These are phyloP conservation scores for Oryza meyeriana DNA, from an alignment of 176 grass and related monocot genomes.

Conservation along the genomic window DNA sequence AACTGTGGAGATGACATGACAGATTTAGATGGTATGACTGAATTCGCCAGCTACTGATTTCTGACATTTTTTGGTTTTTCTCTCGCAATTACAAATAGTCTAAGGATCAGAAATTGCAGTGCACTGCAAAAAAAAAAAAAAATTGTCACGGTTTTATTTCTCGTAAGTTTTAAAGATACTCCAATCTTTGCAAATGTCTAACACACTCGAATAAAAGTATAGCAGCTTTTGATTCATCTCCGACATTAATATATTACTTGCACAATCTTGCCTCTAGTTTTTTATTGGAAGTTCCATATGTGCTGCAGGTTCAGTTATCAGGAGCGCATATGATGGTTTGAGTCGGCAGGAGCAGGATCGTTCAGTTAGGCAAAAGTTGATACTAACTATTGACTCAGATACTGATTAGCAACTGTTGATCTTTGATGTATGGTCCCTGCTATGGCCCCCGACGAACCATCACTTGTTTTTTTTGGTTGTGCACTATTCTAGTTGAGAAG, in stretches of 20 bases:
- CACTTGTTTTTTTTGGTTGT: background rate
- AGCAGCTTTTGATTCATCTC: background rate
- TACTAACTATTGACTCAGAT: constrained; percentile 59
- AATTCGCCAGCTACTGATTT: background rate
- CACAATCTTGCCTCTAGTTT: background rate
- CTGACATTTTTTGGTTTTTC: constrained; percentile 12
- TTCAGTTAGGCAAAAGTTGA: constrained; percentile 46
- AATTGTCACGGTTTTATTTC: background rate
- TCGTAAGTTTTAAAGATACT: background rate
- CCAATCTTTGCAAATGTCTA: background rate
- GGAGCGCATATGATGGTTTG: constrained; percentile 4
- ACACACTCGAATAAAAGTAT: background rate
- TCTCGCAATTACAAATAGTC: background rate
- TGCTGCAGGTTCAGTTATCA: constrained; percentile 48
- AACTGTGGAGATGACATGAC: constrained; percentile 20
- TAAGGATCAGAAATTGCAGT: background rate
- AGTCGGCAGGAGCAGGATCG: background rate
- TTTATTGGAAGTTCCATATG: background rate
- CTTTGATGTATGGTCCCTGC: background rate
- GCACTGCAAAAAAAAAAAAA: background rate
- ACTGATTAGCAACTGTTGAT: constrained; percentile 42
- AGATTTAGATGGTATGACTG: constrained; percentile 17
- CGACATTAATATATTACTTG: background rate
- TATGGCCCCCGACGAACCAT: background rate
- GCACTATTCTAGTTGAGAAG: too few relatives aligned